Evolutionary conservation across 2,329 filamentous ascomycete species (phyloP).

Genomic region (Fusarium luffae): DNA sequence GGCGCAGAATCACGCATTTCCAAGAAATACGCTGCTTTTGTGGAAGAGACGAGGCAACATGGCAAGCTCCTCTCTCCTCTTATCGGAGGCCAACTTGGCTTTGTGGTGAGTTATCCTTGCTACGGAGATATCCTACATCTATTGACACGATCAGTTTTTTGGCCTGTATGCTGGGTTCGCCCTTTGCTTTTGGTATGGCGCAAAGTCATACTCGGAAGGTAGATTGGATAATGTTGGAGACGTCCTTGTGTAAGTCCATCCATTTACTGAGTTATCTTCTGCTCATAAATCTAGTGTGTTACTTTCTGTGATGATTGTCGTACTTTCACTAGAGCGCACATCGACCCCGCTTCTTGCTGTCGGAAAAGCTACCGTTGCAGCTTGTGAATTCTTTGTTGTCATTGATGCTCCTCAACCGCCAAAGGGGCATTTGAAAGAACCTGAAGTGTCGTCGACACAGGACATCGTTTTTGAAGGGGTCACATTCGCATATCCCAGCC

Average conservation of each 20-base stretch:
- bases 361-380: slow-evolving; percentile 67
- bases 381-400: slow-evolving; percentile 67
- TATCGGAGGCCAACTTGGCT: slow-evolving; percentile 63
- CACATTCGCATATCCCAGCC: slow-evolving; percentile 77
- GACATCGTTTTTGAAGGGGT: slow-evolving; percentile 67
- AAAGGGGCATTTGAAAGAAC: slow-evolving; percentile 51
- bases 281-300: slow-evolving; percentile 53
- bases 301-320: slow-evolving; percentile 68
- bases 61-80: slow-evolving; percentile 63
- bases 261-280: neutral
- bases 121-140: neutral
- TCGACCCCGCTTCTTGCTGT: slow-evolving; percentile 69
- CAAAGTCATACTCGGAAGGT: slow-evolving; percentile 60
- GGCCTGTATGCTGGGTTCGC: slow-evolving; percentile 64
- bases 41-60: slow-evolving; percentile 63
- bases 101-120: slow-evolving; percentile 51
- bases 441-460: slow-evolving; percentile 53
- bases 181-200: slow-evolving; percentile 72
- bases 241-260: slow-evolving; percentile 62
- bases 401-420: slow-evolving; percentile 59
- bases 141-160: slow-evolving; percentile 58
- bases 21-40: slow-evolving; percentile 64
- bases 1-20: slow-evolving; percentile 68
- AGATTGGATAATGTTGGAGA: slow-evolving; percentile 62
- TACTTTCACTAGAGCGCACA: slow-evolving; percentile 66